Percentiles rank a stretch among this genome's conserved stretches.
phyloP scores from a whole-genome alignment of 345 rosid species.

The Acer negundo region DNA sequence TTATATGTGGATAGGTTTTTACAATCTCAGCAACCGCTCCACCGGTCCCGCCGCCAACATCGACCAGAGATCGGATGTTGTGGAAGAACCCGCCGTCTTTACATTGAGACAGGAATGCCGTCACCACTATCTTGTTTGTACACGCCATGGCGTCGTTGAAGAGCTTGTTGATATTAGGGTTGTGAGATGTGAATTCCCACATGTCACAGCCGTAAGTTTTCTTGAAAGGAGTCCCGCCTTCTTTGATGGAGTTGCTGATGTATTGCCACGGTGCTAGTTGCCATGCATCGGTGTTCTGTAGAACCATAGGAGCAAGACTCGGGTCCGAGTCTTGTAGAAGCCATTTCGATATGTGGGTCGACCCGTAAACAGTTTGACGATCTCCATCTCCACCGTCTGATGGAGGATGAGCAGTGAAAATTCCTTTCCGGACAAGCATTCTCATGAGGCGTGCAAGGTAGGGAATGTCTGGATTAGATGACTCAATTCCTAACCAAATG shows the following conservation, averaged over 20 bases:
- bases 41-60: conserved; percentile 32
- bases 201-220: conserved; percentile 11
- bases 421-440: conserved; percentile 34
- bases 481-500: not conserved
- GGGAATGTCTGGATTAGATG: not conserved
- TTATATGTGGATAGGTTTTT: conserved; percentile 19
- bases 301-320: conserved; percentile 34
- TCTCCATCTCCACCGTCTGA: not conserved
- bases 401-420: conserved; percentile 32
- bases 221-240: conserved; percentile 14
- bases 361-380: conserved; percentile 13
- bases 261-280: conserved; percentile 25
- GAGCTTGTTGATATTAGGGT: not conserved
- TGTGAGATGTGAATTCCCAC: conserved; percentile 16
- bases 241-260: conserved; percentile 15
- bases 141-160: conserved; percentile 15
- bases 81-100: conserved; percentile 16
- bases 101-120: not conserved
- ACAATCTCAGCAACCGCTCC: conserved; percentile 7
- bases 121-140: conserved; percentile 2
- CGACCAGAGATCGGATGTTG: conserved; percentile 7
- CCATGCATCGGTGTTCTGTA: conserved; percentile 23
- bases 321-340: conserved; percentile 27
- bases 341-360: conserved; percentile 29
- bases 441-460: conserved; percentile 37